Evolutionary conservation across 2,329 filamentous ascomycete species (phyloP).

Genomic region (Trichoderma pleuroti): DNA sequence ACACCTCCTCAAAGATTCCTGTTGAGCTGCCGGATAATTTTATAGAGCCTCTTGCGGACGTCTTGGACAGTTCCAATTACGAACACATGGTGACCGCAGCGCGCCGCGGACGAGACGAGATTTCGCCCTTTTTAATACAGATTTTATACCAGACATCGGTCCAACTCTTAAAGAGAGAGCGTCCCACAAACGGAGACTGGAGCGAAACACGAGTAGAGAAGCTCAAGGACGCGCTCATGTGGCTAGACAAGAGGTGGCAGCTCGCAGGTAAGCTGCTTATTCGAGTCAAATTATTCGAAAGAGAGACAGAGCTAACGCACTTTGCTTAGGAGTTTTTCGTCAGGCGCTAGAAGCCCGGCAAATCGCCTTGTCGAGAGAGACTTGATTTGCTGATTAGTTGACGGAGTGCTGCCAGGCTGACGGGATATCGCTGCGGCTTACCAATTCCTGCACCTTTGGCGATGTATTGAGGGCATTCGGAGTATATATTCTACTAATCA

Average conservation of each 20-base stretch:
- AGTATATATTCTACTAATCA: not conserved
- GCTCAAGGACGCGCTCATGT: not conserved
- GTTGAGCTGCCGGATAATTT: not conserved
- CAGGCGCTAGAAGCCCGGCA: slow-evolving; percentile 11
- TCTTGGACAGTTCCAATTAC: not conserved
- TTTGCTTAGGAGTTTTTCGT: not conserved
- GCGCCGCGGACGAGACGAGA: not conserved
- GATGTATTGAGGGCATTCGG: not conserved
- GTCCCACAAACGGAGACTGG: not conserved
- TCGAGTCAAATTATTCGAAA: not conserved
- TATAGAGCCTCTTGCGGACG: not conserved
- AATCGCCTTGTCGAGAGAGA: not conserved
- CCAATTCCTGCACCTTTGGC: not conserved
- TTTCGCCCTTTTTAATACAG: not conserved
- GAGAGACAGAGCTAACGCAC: not conserved
- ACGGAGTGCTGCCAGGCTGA: not conserved
- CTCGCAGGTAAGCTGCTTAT: not conserved
- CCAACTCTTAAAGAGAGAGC: not conserved
- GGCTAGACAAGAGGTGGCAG: slow-evolving; percentile 4
- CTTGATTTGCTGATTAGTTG: not conserved
- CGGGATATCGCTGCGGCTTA: not conserved
- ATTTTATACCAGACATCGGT: not conserved
- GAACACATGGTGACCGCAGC: not conserved
- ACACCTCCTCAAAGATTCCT: not conserved
- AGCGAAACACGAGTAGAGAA: not conserved